Conservation (phyloP, 352 stramenopile genomes). For the Pythium guiyangense region DNA sequence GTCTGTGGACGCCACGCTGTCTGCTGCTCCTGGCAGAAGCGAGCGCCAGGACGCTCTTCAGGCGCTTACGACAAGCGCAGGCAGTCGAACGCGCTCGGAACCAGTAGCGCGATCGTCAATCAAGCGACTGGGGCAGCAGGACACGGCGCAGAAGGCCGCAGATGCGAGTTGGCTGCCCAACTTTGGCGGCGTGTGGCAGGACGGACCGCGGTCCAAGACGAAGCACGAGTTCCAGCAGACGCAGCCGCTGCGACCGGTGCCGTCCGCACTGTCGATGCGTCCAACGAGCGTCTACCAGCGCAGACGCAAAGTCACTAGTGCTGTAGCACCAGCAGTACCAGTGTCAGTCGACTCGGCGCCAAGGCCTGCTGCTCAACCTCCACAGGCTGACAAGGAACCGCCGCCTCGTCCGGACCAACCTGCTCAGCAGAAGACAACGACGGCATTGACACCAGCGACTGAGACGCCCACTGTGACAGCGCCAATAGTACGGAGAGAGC, state of each 20-base stretch:
- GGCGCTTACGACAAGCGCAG: too few relatives aligned
- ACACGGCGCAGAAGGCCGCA: neutral
- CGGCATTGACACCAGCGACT: too few relatives aligned
- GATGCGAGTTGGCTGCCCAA: conserved; percentile 61
- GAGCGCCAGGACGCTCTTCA: neutral
- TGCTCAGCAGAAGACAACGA: too few relatives aligned
- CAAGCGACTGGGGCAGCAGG: conserved; percentile 8
- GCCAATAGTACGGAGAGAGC: too few relatives aligned
- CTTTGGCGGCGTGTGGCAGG: conserved; percentile 76
- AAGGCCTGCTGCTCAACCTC: neutral
- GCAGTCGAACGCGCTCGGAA: too few relatives aligned
- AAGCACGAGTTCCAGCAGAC: conserved; percentile 37
- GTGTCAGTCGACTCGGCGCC: neutral
- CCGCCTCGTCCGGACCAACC: too few relatives aligned
- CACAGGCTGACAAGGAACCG: too few relatives aligned
- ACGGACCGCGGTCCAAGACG: conserved; percentile 53
- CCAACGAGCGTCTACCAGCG: conserved; percentile 7
- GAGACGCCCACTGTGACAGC: too few relatives aligned
- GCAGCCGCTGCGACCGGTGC: conserved; percentile 9
- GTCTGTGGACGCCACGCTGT: neutral
- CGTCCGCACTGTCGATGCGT: conserved; percentile 1
- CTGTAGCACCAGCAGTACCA: neutral
- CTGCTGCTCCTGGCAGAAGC: neutral
- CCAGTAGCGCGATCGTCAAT: neutral
- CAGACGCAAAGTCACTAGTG: neutral